Conservation (phyloP, 2,329 filamentous ascomycete species). For the Ceratocystis destructans region DNA sequence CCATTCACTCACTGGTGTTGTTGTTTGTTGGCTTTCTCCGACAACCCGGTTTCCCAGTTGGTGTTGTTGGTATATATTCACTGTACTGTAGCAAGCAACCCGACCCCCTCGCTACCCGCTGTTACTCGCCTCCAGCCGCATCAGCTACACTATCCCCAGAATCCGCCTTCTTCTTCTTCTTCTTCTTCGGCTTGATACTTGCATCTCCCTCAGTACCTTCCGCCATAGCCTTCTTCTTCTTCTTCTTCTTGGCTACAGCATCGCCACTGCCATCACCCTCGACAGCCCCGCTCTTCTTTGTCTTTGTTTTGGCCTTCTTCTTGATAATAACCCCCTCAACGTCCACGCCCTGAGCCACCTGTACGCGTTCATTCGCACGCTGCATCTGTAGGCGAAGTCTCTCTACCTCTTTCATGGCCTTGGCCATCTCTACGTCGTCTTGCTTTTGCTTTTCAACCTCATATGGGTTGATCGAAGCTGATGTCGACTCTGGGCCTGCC, state of each 20-base stretch:
- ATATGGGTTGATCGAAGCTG: constrained; percentile 25
- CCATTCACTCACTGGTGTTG: too few species aligned
- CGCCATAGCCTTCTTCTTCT: constrained; percentile 20
- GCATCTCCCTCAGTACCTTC: constrained; percentile 13
- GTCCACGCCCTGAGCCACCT: constrained; percentile 54
- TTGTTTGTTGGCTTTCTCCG: too few species aligned
- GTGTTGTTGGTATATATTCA: background rate
- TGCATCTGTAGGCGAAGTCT: constrained; percentile 79
- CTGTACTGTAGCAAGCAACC: background rate
- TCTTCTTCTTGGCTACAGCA: constrained; percentile 14
- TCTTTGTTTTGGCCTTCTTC: constrained; percentile 35
- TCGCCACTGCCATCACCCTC: background rate
- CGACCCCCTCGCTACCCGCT: background rate
- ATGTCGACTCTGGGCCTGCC: constrained; percentile 16
- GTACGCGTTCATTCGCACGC: constrained; percentile 59
- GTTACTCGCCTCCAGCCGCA: background rate
- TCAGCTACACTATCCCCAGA: background rate
- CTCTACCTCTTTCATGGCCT: constrained; percentile 81
- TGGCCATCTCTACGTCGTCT: constrained; percentile 79
- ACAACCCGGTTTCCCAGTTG: too few species aligned
- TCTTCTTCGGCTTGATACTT: constrained; percentile 32
- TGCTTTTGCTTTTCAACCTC: constrained; percentile 54
- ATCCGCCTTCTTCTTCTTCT: constrained; percentile 33
- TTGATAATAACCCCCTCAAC: constrained; percentile 51
- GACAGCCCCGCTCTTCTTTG: constrained; percentile 13